Evolutionary conservation across 1,284 basidiomycete species (phyloP).

Genomic region (Coniferiporia sulphurascens): DNA sequence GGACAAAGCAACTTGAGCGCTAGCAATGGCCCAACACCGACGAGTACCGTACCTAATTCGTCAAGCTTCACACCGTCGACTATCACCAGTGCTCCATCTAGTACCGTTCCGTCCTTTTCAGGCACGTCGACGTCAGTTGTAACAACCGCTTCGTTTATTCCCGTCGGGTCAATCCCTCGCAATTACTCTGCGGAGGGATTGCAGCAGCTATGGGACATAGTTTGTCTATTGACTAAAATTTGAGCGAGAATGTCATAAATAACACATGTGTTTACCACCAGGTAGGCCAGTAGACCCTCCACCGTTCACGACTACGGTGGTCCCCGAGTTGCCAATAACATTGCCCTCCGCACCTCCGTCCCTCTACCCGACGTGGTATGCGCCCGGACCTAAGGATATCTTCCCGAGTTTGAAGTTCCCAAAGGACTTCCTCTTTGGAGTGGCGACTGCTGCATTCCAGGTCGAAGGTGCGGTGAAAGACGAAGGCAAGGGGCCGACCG

Average conservation of each 20-base stretch:
- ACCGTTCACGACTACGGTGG: slow-evolving; percentile 40
- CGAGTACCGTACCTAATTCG: background rate
- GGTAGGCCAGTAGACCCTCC: slow-evolving; percentile 40
- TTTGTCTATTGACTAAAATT: slow-evolving; percentile 22
- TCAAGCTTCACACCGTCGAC: slow-evolving; percentile 6
- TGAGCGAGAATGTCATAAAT: background rate
- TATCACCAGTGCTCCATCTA: background rate
- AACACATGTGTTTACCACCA: slow-evolving; percentile 19
- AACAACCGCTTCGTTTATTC: slow-evolving; percentile 28
- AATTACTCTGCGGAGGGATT: slow-evolving; percentile 37
- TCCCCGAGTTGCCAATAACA: slow-evolving; percentile 34
- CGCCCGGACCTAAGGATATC: slow-evolving; percentile 36
- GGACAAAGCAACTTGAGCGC: background rate
- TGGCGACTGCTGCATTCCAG: slow-evolving; percentile 44
- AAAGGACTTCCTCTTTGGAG: slow-evolving; percentile 41
- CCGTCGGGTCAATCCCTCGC: slow-evolving; percentile 35
- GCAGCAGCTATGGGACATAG: slow-evolving; percentile 39
- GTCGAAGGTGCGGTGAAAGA: slow-evolving; percentile 45
- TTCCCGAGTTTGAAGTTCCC: slow-evolving; percentile 38
- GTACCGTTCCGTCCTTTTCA: background rate
- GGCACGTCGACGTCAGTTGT: background rate
- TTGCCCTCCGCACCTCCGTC: slow-evolving; percentile 40
- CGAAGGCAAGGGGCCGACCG: slow-evolving; percentile 43
- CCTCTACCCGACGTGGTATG: slow-evolving; percentile 42
- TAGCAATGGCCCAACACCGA: background rate